Base-by-base conservation (phyloP, 345 rosid genomes). In the Eucalyptus pauciflora region DNA sequence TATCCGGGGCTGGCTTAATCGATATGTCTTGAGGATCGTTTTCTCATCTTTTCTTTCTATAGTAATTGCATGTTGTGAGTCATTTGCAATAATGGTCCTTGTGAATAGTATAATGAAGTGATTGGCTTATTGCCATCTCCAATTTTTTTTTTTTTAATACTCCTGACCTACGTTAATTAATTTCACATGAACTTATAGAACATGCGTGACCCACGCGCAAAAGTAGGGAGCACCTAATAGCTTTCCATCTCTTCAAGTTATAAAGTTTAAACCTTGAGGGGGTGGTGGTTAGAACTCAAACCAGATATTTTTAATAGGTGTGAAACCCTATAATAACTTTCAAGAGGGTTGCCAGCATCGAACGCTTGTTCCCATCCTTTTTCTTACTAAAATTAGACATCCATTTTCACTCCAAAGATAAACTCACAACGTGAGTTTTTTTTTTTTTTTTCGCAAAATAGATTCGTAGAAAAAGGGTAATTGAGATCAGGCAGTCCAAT, bases 141-240 rank as follows among this genome's bases (percentile, higher is more conserved):
- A 41, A 5, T 41, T 41, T 41, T 41, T n/a, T n/a, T n/a, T n/a
- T n/a, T n/a, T n/a, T n/a, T n/a, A n/a, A n/a, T n/a, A n/a, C n/a
- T n/a, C n/a, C n/a, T n/a, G n/a, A n/a, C n/a, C n/a, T n/a, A n/a
- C n/a, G n/a, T n/a, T n/a, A n/a, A n/a, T n/a, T n/a, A n/a, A n/a
- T n/a, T n/a, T n/a, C 45, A 37, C 25, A 37, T 37, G 7, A 33
- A 37, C 81, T 6, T 8, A 17, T 71, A 18, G 80, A 17, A 0
- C 45, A 17, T 9, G 45, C 11, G 1, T 4, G 24, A 8, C 6
- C 18, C 45, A 69, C 0, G 4, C 0, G 12, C 0, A 33, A 37
- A 69, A 2, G 13, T 69, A 8, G 25, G 7, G 45, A 69, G 45
- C 11, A 17, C 25, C 22, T 4, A 1, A 37, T 33, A 69, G 5